Evolutionary conservation across 148 eudicot species (phyloP), one percentile per base, ranked within the genome.

Genomic region (Hydrangea macrophylla): DNA sequence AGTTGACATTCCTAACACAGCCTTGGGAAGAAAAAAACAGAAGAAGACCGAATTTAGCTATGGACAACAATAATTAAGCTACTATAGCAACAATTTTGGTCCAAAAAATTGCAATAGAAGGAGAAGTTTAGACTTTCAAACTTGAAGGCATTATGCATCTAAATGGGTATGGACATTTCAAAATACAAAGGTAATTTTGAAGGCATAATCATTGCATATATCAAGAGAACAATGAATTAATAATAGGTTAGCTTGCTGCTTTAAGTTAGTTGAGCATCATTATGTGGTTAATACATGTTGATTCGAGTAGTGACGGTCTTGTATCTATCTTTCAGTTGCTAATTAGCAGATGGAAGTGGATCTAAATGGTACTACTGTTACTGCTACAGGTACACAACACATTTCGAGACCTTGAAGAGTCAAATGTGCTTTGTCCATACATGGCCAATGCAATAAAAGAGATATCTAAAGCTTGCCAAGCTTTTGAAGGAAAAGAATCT

Each of bases 401-500:
- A 53, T 93, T 93, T 73, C 85, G 82, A 66, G 95, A 88, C 40
- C 88, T 93, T 80, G 96, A 90, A 62, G 95, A 88, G 66, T 90
- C 90, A 60, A 90, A 88, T 76, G 84, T 93, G 54, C 92, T 93
- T 58, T 83, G 71, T 15, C 83, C 95, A 37, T 88, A 81, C 72
- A 86, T 93, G 96, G 82, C 78, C 55, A 90, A 88, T 82, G 85
- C 98, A 62, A 82, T 93, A 72, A 80, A 81, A 73, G 98, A 93
- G 62, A 78, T 93, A 70, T 84, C 95, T 58, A 88, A 73, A 78
- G 96, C 88, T 53, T 80, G 90, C 79, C 89, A 83, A 82, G 95
- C 88, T 73, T 81, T 93, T 73, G 98, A 93, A 83, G 92, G 72
- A 60, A 93, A 90, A 79, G 98, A 93, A 67, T 85, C 96, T 45